phyloP scores from a whole-genome alignment of 1,139 yeast genomes.

The Hansenula lynferdii region DNA sequence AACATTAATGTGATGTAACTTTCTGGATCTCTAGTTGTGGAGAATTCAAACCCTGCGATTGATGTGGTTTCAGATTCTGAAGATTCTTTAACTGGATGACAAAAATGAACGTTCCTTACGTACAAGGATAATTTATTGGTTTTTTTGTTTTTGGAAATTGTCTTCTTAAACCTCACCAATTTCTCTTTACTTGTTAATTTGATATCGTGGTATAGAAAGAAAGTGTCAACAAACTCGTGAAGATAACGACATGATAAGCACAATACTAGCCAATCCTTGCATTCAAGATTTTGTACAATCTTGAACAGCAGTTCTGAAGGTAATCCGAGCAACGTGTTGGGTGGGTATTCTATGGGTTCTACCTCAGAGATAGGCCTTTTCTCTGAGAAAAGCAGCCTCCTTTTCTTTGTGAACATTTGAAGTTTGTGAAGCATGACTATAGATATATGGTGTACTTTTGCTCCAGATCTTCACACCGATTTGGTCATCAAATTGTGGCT shows the following conservation, averaged over 20 bases:
- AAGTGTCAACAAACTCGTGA: slow-evolving; percentile 32
- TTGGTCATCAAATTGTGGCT: slow-evolving; percentile 1
- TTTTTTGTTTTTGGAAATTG: slow-evolving; percentile 20
- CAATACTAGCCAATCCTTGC: slow-evolving; percentile 26
- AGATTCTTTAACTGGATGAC: slow-evolving; percentile 29
- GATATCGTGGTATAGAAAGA: slow-evolving; percentile 33
- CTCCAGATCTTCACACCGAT: not conserved
- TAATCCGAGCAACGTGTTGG: slow-evolving; percentile 19
- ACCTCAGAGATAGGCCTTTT: not conserved
- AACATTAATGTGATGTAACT: slow-evolving; percentile 33
- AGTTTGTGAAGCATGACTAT: not conserved
- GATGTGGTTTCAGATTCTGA: slow-evolving; percentile 17
- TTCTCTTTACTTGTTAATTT: slow-evolving; percentile 19
- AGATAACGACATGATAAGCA: slow-evolving; percentile 35
- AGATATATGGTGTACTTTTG: not conserved
- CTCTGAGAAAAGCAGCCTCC: not conserved
- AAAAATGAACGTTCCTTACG: slow-evolving; percentile 25
- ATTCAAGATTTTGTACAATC: slow-evolving; percentile 28
- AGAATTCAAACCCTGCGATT: slow-evolving; percentile 15
- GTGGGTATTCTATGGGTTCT: slow-evolving; percentile 5
- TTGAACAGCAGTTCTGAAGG: slow-evolving; percentile 39
- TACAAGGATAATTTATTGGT: slow-evolving; percentile 16
- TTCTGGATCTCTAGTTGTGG: not conserved
- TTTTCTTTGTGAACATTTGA: not conserved
- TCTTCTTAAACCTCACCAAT: slow-evolving; percentile 15